These are phyloP conservation scores for Daldinia decipiens DNA, from an alignment of 495 filamentous ascomycete genomes.

Conservation along the genomic window DNA sequence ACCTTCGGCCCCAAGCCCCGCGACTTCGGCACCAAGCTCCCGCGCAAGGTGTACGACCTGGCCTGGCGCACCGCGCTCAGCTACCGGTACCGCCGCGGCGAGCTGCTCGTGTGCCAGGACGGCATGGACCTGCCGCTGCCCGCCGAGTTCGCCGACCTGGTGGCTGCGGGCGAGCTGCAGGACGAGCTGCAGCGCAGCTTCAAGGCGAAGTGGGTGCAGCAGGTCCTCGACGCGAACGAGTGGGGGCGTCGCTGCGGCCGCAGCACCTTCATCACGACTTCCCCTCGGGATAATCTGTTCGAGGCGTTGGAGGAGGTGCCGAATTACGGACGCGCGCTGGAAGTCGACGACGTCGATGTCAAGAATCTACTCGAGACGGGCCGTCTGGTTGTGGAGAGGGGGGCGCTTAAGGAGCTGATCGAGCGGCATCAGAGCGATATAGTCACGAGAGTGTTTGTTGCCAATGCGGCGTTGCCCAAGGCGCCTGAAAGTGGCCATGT, in stretches of 20 bases:
- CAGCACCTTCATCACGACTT: slow-evolving; percentile 79
- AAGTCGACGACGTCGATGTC: slow-evolving; percentile 83
- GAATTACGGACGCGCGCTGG: slow-evolving; percentile 73
- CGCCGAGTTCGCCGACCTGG: slow-evolving; percentile 50
- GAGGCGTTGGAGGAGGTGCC: slow-evolving; percentile 67
- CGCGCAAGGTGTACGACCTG: slow-evolving; percentile 90
- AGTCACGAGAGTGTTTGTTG: slow-evolving; percentile 50
- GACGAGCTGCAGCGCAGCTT: slow-evolving; percentile 56
- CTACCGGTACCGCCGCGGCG: slow-evolving; percentile 85
- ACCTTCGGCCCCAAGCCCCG: slow-evolving; percentile 85
- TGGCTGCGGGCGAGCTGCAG: slow-evolving; percentile 39
- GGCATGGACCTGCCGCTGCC: slow-evolving; percentile 69
- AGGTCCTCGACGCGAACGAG: slow-evolving; percentile 74
- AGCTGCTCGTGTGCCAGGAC: slow-evolving; percentile 85
- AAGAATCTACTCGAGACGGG: slow-evolving; percentile 90
- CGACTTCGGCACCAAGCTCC: slow-evolving; percentile 86
- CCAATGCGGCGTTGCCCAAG: slow-evolving; percentile 19
- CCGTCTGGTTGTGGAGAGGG: slow-evolving; percentile 85
- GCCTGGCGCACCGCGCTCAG: slow-evolving; percentile 95
- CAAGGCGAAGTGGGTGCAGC: slow-evolving; percentile 67
- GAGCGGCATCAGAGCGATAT: slow-evolving; percentile 80
- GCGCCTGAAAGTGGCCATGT: slow-evolving; percentile 31
- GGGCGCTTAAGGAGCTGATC: slow-evolving; percentile 80
- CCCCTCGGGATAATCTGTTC: slow-evolving; percentile 63
- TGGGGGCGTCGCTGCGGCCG: slow-evolving; percentile 77